Base-by-base conservation (phyloP, 352 stramenopile species). In the Porosira glacialis region DNA sequence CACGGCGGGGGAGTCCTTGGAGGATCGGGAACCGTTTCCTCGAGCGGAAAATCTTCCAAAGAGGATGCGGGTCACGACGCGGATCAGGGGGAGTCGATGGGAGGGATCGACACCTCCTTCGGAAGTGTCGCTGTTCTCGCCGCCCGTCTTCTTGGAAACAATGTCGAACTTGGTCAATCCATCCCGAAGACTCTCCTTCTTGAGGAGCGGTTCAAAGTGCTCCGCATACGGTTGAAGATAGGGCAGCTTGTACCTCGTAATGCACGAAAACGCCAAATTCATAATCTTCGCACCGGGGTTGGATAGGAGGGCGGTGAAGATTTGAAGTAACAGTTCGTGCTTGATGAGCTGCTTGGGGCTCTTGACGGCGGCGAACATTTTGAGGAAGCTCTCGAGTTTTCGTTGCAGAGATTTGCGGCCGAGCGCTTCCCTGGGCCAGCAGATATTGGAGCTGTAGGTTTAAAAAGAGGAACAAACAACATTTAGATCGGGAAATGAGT, bases 341-440 rank as follows among this genome's bases (percentile, higher is more conserved):
- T 87, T 82, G 47, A 86, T 72, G n/a, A 92, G 74, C 68, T 92
- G 87, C 48, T 88, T 64, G 19, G 80, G 80, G 15, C 84, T 82
- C 55, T 88, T 87, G 4, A 92, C 73, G 22, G 69, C 73, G 44
- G 75, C 69, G 67, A 92, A 90, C 41, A 83, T 77, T 80, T 78
- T 83, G 22, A 92, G 61, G 58, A 92, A 87, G 33, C 51, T 76
- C 28, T 79, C 63, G 17, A 89, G 61, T 51, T 83, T 78, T 48
- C 70, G 83, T 43, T 88, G 73, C 36, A 89, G 10, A 10, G 67
- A 64, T 62, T 72, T 86, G 8, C 67, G 60, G 51, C 70, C 57
- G 35, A 88, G 62, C 21, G 70, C 60, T 59, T 70, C 39, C 26
- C 62, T 67, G 48, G 33, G 26, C 78, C 78, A 86, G 50, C 26